Evolutionary conservation across 441 rosid genomes (phyloP).

Genomic region (Hypseocharis bilobata): DNA sequence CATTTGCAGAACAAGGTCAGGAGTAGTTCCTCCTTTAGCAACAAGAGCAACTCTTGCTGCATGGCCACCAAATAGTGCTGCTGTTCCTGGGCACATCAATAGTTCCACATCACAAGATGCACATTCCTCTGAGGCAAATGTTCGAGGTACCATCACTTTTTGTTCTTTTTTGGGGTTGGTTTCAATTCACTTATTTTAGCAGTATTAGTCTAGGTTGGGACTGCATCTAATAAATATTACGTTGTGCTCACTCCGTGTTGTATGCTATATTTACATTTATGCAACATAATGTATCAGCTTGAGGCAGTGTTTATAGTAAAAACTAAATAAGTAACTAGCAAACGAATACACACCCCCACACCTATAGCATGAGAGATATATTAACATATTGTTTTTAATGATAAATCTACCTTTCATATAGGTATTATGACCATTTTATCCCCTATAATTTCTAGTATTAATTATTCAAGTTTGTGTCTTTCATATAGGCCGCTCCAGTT

Average conservation of each 20-base stretch:
- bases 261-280: not conserved
- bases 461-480: too few relatives aligned
- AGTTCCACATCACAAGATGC: slow-evolving; percentile 30
- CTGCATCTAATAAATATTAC: not conserved
- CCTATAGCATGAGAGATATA: not conserved
- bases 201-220: not conserved
- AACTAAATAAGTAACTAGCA: not conserved
- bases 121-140: slow-evolving; percentile 29
- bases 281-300: not conserved
- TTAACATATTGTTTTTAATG: not conserved
- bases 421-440: not conserved
- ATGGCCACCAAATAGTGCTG: slow-evolving; percentile 44
- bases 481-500: too few relatives aligned
- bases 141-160: slow-evolving; percentile 32
- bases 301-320: not conserved
- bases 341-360: not conserved
- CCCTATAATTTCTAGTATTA: too few relatives aligned
- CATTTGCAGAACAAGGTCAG: slow-evolving; percentile 50
- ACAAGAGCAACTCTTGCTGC: slow-evolving; percentile 81
- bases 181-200: not conserved
- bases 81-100: slow-evolving; percentile 27
- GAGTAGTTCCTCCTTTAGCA: slow-evolving; percentile 51
- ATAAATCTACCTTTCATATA: not conserved
- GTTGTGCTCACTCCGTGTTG: not conserved
- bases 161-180: not conserved